These are phyloP conservation scores for Luffa acutangula DNA, from an alignment of 306 rosid species.

Conservation along the genomic window DNA sequence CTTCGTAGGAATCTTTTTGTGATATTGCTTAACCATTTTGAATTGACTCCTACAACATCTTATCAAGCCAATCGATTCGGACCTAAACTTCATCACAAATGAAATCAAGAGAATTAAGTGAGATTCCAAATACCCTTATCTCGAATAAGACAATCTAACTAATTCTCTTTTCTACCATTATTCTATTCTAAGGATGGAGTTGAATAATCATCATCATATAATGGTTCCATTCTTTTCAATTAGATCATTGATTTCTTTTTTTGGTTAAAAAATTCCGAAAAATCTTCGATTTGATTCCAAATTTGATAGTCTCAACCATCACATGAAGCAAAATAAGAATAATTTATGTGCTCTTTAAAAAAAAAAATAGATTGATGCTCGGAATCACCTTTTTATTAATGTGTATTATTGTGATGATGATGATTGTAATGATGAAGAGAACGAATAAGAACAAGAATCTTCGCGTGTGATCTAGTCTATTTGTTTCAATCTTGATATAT, in stretches of 20 bases:
- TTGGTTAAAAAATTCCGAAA: neutral
- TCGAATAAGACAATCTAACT: slow-evolving; percentile 2
- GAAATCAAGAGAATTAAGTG: neutral
- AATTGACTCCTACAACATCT: neutral
- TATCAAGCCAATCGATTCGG: neutral
- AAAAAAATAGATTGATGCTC: neutral
- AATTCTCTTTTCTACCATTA: neutral
- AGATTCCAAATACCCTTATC: neutral
- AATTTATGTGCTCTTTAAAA: neutral
- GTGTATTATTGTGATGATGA: neutral
- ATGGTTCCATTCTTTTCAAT: neutral
- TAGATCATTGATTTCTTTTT: neutral
- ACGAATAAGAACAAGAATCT: neutral
- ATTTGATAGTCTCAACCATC: neutral
- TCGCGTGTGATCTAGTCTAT: neutral
- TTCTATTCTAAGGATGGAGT: neutral
- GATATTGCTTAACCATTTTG: neutral
- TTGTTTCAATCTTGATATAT: neutral
- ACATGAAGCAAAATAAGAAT: neutral
- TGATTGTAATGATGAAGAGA: neutral
- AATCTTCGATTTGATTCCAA: neutral
- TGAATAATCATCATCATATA: neutral
- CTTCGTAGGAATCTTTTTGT: slow-evolving; percentile 13
- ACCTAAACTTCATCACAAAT: neutral
- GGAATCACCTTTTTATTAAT: neutral